These are phyloP conservation scores for Penicillium janthinellum DNA, from an alignment of 2,329 filamentous ascomycete species.

Conservation along the genomic window DNA sequence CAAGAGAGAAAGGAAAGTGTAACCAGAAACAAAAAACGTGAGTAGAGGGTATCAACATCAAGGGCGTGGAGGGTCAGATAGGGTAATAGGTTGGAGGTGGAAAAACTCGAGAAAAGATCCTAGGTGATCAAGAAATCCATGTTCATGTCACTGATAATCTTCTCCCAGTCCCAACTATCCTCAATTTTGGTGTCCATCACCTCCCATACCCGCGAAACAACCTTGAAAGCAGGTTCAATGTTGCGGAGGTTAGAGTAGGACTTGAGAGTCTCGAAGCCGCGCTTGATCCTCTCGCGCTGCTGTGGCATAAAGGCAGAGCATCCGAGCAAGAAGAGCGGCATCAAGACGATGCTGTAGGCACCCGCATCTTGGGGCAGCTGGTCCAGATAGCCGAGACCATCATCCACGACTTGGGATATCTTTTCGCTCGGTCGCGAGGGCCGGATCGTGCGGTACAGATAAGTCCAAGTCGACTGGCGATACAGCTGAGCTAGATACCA, in stretches of 20 bases:
- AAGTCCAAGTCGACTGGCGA: conserved; percentile 65
- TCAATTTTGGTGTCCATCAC: conserved; percentile 60
- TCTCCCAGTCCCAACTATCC: conserved; percentile 66
- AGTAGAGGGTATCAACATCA: conserved; percentile 23
- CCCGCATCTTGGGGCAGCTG: conserved; percentile 57
- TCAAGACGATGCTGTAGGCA: conserved; percentile 61
- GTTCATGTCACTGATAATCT: conserved; percentile 58
- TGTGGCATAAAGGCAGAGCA: conserved; percentile 60
- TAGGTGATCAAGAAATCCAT: conserved; percentile 65
- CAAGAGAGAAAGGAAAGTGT: conserved; percentile 1
- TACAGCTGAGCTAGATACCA: conserved; percentile 62
- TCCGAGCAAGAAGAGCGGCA: conserved; percentile 63
- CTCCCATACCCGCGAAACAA: conserved; percentile 61
- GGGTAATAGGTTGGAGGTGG: conserved; percentile 9
- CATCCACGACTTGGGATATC: conserved; percentile 60
- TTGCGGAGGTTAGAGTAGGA: conserved; percentile 61
- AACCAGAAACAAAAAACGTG: conserved; percentile 1
- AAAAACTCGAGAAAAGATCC: conserved; percentile 15
- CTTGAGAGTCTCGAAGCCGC: conserved; percentile 57
- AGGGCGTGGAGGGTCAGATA: conserved; percentile 7
- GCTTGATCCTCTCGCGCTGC: conserved; percentile 58
- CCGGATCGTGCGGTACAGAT: conserved; percentile 63
- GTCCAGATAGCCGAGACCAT: conserved; percentile 59
- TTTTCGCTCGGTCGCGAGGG: conserved; percentile 58
- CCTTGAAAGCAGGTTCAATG: conserved; percentile 57